These are phyloP conservation scores for Kalanchoe fedtschenkoi DNA, from an alignment of 164 flowering plant genomes.

Conservation along the genomic window DNA sequence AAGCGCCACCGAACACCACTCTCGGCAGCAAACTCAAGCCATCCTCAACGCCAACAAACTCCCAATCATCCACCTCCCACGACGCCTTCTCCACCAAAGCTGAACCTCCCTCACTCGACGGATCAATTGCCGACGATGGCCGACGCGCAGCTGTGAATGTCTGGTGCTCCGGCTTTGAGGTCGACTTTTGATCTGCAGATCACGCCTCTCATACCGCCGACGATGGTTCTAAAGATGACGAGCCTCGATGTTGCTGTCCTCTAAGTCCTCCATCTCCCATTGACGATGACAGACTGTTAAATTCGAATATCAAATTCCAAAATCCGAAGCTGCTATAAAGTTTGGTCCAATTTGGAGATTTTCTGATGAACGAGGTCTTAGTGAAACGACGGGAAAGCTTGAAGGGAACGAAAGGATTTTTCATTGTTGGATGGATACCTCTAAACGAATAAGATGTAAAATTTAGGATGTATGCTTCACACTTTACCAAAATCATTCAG, in stretches of 20 bases:
- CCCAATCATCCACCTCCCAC: not conserved
- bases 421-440: no score
- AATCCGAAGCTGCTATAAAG: no score
- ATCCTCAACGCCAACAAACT: not conserved
- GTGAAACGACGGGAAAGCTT: no score
- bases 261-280: slow-evolving; percentile 2
- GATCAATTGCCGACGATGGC: not conserved
- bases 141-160: not conserved
- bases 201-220: not conserved
- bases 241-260: not conserved
- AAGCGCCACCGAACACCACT: slow-evolving; percentile 50
- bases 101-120: not conserved
- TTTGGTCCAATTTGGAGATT: no score
- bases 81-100: not conserved
- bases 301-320: no score
- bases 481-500: no score
- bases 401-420: no score
- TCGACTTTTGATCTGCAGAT: not conserved
- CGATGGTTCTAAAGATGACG: not conserved
- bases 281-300: not conserved
- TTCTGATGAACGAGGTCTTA: no score
- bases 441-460: no score
- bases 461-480: no score
- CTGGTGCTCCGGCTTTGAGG: not conserved
- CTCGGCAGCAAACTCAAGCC: slow-evolving; percentile 22